Evolutionary conservation across 257 asterid genomes (phyloP), one percentile per base, ranked within the genome.

Genomic region (Echites panduratus): DNA sequence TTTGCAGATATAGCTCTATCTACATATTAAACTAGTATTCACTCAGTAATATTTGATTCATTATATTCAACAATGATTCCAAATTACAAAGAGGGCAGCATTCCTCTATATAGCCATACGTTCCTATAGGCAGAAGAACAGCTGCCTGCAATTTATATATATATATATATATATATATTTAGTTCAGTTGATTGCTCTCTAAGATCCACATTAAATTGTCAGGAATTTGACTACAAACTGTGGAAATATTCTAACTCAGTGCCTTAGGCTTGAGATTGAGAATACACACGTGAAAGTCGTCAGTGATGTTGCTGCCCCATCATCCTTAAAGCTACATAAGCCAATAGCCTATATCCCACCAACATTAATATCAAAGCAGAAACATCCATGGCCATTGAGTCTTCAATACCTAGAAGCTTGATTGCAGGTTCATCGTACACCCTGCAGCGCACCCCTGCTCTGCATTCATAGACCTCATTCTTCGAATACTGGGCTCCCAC

Each of bases 271-370:
- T 73, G 2, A 64, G 48, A 71, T 70, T 45, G n/a, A n/a, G n/a
- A n/a, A n/a, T n/a, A n/a, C n/a, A n/a, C n/a, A n/a, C n/a, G n/a
- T n/a, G n/a, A n/a, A n/a, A n/a, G n/a, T n/a, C n/a, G 58, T 87
- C 66, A 90, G 52, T 76, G 86, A 81, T 77, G 83, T 52, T 77
- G 83, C 56, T 32, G 38, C 38, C 38, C 38, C 38, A 83, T 76
- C 43, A 88, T 32, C 87, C 93, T 90, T 80, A 92, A 77, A 73
- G 91, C 96, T n/a, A 85, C 84, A 79, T 87, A 92, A 57, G 97
- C 97, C 81, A 90, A 73, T 47, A 88, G 57, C 84, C 97, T 90
- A 68, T 85, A 92, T 68, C 87, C 96, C 11, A 92, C 84, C 50
- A 92, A 77, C 98, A 92, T 89, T 16, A 87, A 70, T 80, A 79